Evolutionary conservation across 139 green algal genomes (phyloP).

Genomic region (Eudorina sp.): DNA sequence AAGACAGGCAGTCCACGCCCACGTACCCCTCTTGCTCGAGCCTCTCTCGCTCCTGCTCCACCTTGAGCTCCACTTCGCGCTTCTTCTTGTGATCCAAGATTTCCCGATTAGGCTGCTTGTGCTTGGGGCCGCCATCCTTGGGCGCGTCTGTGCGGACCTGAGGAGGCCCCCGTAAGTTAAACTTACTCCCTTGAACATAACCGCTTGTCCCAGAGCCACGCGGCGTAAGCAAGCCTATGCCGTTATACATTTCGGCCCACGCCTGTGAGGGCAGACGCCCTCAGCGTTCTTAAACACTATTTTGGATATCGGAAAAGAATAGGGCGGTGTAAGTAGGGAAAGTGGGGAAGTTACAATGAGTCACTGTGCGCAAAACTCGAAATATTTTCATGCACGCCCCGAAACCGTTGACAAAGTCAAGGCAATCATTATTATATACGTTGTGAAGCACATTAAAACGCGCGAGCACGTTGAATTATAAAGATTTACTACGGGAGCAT

Average conservation of each 20-base stretch:
- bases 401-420: too few species aligned
- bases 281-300: too few species aligned
- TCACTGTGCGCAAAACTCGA: too few species aligned
- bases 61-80: constrained; percentile 93
- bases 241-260: constrained; percentile 94
- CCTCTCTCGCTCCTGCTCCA: constrained; percentile 83
- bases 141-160: neutral
- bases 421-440: too few species aligned
- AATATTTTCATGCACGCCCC: too few species aligned
- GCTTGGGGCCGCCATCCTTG: constrained; percentile 50
- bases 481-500: too few species aligned
- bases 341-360: too few species aligned
- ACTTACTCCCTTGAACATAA: constrained; percentile 96
- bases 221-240: constrained; percentile 94
- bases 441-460: too few species aligned
- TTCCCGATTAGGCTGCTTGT: constrained; percentile 80
- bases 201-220: constrained; percentile 94
- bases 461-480: too few species aligned
- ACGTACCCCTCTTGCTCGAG: constrained; percentile 90
- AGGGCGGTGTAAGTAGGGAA: too few species aligned
- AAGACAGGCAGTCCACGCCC: neutral
- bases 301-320: too few species aligned
- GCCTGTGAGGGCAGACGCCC: too few species aligned
- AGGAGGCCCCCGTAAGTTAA: constrained; percentile 83
- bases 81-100: constrained; percentile 97